Base-by-base conservation (phyloP, 805 yeast species). In the Kuraishia borneana region DNA sequence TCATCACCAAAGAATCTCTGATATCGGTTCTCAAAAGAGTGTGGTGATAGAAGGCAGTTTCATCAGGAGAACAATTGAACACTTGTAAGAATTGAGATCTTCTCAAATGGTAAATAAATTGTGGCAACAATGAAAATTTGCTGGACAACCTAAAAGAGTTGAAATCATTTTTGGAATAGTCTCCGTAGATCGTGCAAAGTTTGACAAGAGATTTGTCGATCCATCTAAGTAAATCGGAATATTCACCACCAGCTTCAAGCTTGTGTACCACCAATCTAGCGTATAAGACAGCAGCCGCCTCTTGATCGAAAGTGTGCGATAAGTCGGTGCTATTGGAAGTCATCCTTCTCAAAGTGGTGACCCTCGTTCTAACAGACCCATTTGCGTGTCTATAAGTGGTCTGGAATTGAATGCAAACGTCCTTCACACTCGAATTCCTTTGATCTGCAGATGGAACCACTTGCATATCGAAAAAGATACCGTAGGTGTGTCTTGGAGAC, bases 61-160 rank as follows among this genome's bases (percentile, higher is more conserved):
- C 99, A 64, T 92, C 99, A 2, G 98, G 98, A 5, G 98, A 92
- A 60, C 88, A 88, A 61, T 92, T 92, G 69, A 92, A 92, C 30
- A 89, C 95, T 56, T 85, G 94, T 55, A 92, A 65, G 57, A 92
- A 88, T 60, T 89, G 97, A 1, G 96, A 85, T 56, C 98, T 79
- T 63, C 98, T 82, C 60, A 92, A 68, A 55, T 92, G 94, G 63
- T 82, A 92, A 60, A 92, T 80, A 51, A 92, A 94, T 59, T 92
- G 98, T 19, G 99, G 99, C 52, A 84, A 82, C 53, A 89, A 65
- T 30, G 85, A 74, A 57, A 85, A 88, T 52, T 80, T 81, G 39
- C 80, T 87, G 2, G 88, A 74, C 43, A 92, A 66, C 49, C 92
- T 68, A 66, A 92, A 88, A 21, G 94, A 76, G 35, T 65, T 62